Conservation (phyloP, 2,329 filamentous ascomycete genomes). For the Clarireedia sp. region DNA sequence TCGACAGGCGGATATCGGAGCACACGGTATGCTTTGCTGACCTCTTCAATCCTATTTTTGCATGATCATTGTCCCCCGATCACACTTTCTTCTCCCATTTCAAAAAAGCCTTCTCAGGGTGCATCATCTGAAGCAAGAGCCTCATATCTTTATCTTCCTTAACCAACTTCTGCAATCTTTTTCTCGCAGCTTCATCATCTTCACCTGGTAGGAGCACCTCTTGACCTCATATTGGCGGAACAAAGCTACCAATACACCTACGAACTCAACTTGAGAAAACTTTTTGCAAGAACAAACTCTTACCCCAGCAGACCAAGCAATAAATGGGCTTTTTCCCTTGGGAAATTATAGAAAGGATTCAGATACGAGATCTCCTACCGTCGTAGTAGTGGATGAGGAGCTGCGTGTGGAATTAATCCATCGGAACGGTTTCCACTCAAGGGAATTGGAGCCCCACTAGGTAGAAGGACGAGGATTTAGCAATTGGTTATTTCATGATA, state of each 20-base stretch:
- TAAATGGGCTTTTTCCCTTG: neutral
- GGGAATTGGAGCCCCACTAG: constrained; percentile 2
- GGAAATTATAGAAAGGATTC: neutral
- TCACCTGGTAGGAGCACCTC: too few species aligned
- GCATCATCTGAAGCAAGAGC: neutral
- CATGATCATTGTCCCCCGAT: too few species aligned
- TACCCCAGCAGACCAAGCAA: neutral
- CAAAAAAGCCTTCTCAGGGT: neutral
- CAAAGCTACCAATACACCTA: too few species aligned
- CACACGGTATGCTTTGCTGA: too few species aligned
- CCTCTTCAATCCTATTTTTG: too few species aligned
- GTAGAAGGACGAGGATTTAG: neutral
- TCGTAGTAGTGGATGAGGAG: neutral
- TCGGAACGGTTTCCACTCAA: neutral
- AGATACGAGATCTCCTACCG: neutral
- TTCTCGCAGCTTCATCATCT: too few species aligned
- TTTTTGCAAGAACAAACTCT: too few species aligned
- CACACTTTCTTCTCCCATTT: neutral
- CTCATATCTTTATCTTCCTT: too few species aligned
- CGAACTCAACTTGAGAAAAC: too few species aligned
- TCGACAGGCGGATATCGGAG: too few species aligned
- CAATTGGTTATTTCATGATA: neutral
- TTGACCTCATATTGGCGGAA: too few species aligned
- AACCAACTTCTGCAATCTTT: too few species aligned
- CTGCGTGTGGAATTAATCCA: neutral